Conservation (phyloP, 768 basidiomycete species). For the Nidularia sp. region DNA sequence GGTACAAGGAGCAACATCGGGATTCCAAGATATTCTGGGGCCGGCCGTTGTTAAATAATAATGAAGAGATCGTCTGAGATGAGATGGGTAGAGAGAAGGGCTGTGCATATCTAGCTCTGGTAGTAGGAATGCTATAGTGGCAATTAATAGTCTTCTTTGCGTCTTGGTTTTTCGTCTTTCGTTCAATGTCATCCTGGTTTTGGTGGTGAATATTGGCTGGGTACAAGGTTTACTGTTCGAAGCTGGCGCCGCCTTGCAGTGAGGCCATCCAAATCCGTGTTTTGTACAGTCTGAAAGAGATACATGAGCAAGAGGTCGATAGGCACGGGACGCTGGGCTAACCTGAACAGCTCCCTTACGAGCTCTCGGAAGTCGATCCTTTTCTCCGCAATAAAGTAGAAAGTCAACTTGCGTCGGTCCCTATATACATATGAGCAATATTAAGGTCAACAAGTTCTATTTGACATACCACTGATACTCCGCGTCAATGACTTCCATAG, state of each 20-base stretch:
- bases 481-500: conserved; percentile 98
- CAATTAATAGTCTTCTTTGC: not conserved
- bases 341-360: conserved; percentile 92
- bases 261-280: conserved; percentile 90
- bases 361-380: conserved; percentile 96
- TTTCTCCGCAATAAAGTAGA: conserved; percentile 96
- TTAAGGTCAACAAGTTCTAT: no score
- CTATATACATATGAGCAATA: conserved; percentile 35
- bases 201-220: not conserved
- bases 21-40: not conserved
- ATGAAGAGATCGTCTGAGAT: not conserved
- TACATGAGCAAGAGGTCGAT: not conserved
- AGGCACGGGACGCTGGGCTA: conserved; percentile 8
- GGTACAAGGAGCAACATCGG: not conserved
- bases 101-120: not conserved
- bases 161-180: not conserved
- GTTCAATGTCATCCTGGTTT: not conserved
- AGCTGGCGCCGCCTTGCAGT: conserved; percentile 38
- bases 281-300: conserved; percentile 61
- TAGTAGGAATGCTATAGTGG: not conserved
- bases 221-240: conserved; percentile 18
- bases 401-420: conserved; percentile 97
- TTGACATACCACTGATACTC: conserved; percentile 91
- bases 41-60: not conserved
- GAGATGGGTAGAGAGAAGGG: not conserved